phyloP scores from a whole-genome alignment of 805 yeast genomes.

The Monosporozyma servazzii region DNA sequence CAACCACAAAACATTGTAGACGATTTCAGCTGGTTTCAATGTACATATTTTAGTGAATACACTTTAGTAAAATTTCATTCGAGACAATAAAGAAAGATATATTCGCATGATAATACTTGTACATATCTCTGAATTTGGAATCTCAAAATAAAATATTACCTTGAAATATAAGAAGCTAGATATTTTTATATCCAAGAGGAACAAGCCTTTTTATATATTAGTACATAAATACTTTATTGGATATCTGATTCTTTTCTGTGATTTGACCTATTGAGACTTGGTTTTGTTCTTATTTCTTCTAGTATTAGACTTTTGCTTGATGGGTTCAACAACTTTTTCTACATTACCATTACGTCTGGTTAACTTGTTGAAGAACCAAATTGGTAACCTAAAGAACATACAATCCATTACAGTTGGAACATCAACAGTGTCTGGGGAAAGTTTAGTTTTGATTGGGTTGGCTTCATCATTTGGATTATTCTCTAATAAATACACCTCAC shows the following conservation, averaged over 20 bases:
- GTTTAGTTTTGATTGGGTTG: conserved; percentile 32
- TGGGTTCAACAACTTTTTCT: conserved; percentile 29
- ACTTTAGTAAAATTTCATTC: too few species aligned
- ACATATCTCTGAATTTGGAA: too few species aligned
- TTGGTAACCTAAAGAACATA: conserved; percentile 36
- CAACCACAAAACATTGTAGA: too few species aligned
- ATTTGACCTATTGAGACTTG: neutral
- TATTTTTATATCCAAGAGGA: too few species aligned
- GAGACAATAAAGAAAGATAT: too few species aligned
- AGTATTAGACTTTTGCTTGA: conserved; percentile 1
- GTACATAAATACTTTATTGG: neutral
- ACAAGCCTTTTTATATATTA: neutral
- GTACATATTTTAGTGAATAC: too few species aligned
- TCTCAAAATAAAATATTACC: too few species aligned
- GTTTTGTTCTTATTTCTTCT: neutral
- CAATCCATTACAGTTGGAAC: conserved; percentile 44
- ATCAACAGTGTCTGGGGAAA: conserved; percentile 40
- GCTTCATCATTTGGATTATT: conserved; percentile 10
- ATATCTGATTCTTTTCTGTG: too few species aligned
- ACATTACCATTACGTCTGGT: conserved; percentile 9
- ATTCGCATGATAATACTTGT: too few species aligned
- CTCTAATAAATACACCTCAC: conserved; percentile 51
- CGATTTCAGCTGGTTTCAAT: too few species aligned
- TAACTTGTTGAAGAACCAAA: conserved; percentile 34
- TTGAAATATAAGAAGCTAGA: too few species aligned